Conservation (phyloP, 2,329 filamentous ascomycete genomes). For the Fusarium sp. region DNA sequence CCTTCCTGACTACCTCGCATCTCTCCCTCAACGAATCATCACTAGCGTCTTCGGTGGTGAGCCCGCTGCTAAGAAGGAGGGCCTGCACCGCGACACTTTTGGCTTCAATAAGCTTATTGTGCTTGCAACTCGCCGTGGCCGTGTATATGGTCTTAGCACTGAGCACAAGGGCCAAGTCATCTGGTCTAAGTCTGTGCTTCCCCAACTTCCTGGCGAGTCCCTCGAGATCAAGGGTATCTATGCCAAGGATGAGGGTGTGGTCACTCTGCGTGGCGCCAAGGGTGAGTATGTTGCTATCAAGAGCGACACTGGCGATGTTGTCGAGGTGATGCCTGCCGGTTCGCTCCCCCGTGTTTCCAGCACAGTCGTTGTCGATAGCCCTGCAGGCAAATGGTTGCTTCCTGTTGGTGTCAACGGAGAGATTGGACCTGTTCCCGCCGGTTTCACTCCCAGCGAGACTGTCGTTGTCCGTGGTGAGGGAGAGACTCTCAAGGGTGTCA, state of each 20-base stretch:
- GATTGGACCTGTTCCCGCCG: conserved; percentile 56
- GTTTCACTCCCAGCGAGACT: conserved; percentile 60
- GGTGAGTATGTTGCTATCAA: conserved; percentile 70
- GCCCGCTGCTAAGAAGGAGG: conserved; percentile 53
- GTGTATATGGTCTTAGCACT: conserved; percentile 81
- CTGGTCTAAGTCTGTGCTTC: conserved; percentile 76
- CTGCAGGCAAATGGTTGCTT: conserved; percentile 63
- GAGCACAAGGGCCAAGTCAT: conserved; percentile 76
- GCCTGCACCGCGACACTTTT: conserved; percentile 76
- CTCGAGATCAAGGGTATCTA: conserved; percentile 77
- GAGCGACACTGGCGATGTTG: conserved; percentile 60
- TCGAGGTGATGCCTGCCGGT: conserved; percentile 55
- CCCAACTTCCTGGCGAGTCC: conserved; percentile 62
- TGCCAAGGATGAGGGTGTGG: conserved; percentile 65
- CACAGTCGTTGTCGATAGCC: conserved; percentile 63
- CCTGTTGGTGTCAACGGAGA: conserved; percentile 62
- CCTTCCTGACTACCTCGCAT: conserved; percentile 77
- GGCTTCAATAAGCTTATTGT: conserved; percentile 89
- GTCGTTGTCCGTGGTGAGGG: conserved; percentile 62
- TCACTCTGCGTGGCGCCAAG: conserved; percentile 67
- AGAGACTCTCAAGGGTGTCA: conserved; percentile 64
- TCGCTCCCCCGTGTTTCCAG: conserved; percentile 44
- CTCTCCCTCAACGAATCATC: conserved; percentile 74
- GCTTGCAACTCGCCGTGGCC: conserved; percentile 80
- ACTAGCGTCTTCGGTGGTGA: conserved; percentile 70